Evolutionary conservation across 73 alveolate species (phyloP).

Genomic region (Breviolum minutum): DNA sequence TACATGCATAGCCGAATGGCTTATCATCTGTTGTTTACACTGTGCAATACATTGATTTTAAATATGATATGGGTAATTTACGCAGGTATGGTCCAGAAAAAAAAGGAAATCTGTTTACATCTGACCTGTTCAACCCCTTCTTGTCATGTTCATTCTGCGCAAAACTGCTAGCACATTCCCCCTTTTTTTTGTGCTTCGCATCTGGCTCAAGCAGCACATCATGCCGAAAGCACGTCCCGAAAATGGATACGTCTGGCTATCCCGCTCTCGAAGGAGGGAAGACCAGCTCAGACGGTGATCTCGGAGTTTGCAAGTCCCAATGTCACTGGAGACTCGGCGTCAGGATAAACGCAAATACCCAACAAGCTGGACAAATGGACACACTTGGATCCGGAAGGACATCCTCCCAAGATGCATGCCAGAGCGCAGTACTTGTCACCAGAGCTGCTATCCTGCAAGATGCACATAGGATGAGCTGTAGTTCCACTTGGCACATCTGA

Average conservation of each 20-base stretch:
- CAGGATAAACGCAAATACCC: constrained; percentile 89
- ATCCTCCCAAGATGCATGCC: constrained; percentile 92
- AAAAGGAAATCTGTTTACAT: no score
- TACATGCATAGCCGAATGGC: no score
- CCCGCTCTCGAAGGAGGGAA: constrained; percentile 30
- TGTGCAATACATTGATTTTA: no score
- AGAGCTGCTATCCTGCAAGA: constrained; percentile 63
- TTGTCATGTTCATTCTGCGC: no score
- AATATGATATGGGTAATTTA: no score
- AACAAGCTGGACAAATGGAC: constrained; percentile 56
- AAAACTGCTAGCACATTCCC: background rate
- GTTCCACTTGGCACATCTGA: constrained; percentile 79
- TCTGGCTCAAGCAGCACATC: constrained; percentile 36
- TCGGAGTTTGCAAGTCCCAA: constrained; percentile 47
- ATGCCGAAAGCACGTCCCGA: background rate
- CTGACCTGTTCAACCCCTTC: no score
- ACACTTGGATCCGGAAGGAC: constrained; percentile 90
- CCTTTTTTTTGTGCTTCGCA: background rate
- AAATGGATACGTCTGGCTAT: constrained; percentile 15
- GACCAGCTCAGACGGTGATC: constrained; percentile 40
- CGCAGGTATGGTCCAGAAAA: no score
- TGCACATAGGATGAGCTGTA: constrained; percentile 86
- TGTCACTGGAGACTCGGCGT: constrained; percentile 24
- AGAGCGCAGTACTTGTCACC: constrained; percentile 93
- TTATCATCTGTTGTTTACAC: no score